These are phyloP conservation scores for Cronartium quercuum DNA, from an alignment of 1,284 basidiomycete species.

Conservation along the genomic window DNA sequence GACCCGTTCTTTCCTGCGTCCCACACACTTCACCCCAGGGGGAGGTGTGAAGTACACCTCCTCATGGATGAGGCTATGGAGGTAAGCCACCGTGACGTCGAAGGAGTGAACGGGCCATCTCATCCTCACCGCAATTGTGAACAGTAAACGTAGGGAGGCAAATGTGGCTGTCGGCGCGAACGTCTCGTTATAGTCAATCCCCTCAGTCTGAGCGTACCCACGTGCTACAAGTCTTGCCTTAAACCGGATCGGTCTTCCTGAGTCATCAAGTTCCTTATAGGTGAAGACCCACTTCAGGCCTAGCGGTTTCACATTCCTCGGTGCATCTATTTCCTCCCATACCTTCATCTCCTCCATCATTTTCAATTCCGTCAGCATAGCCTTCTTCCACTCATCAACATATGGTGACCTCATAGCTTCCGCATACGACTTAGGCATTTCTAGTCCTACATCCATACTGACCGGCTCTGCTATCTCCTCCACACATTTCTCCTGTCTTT, in stretches of 20 bases:
- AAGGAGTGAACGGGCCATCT: constrained; percentile 1
- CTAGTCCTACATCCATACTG: too few relatives aligned
- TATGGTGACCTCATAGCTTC: not conserved
- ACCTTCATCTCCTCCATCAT: too few relatives aligned
- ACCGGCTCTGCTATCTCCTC: not conserved
- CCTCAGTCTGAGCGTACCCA: not conserved
- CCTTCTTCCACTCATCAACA: not conserved
- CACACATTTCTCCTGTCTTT: not conserved
- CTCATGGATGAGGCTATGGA: not conserved
- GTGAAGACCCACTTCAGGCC: constrained; percentile 1
- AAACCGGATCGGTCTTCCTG: not conserved
- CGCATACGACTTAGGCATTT: not conserved
- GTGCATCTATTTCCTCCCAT: not conserved
- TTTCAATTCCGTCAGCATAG: too few relatives aligned
- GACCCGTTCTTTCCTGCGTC: not conserved
- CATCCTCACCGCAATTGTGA: not conserved
- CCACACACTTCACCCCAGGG: not conserved
- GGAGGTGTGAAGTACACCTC: not conserved
- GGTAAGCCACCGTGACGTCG: too few relatives aligned
- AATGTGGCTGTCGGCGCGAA: too few relatives aligned
- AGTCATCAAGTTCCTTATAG: too few relatives aligned
- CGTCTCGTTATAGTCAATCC: too few relatives aligned
- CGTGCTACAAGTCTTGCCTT: constrained; percentile 4
- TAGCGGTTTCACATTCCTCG: not conserved
- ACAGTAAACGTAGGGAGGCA: not conserved